Evolutionary conservation across 2,329 filamentous ascomycete genomes (phyloP).

Genomic region (Aspergillus ibericus): DNA sequence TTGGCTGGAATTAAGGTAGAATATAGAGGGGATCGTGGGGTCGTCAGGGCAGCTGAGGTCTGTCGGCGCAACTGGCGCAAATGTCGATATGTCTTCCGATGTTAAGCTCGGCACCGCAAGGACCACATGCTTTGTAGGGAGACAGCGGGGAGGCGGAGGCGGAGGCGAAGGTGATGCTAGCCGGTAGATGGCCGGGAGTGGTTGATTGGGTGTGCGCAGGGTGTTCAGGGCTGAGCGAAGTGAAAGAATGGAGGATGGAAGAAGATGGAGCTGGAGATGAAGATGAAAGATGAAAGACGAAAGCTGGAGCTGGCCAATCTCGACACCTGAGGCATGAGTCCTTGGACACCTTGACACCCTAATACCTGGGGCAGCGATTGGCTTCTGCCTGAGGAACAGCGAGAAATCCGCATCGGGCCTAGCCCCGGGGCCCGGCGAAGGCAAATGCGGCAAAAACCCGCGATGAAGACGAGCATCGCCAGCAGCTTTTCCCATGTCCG

Average conservation of each 20-base stretch:
- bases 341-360: too few species aligned
- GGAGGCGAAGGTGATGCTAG: too few species aligned
- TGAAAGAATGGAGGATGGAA: too few species aligned
- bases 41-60: background rate
- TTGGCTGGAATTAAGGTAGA: background rate
- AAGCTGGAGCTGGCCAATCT: too few species aligned
- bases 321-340: too few species aligned
- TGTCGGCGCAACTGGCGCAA: background rate
- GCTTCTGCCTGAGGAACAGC: background rate
- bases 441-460: conserved; percentile 12
- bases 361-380: background rate
- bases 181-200: background rate
- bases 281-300: too few species aligned
- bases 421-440: background rate
- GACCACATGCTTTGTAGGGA: background rate
- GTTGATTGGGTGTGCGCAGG: background rate
- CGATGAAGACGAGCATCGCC: conserved; percentile 3
- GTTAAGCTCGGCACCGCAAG: background rate
- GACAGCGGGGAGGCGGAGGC: too few species aligned
- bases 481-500: conserved; percentile 23
- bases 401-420: background rate
- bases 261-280: too few species aligned
- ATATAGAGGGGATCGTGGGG: background rate
- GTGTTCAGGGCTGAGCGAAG: too few species aligned
- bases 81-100: background rate